Conservation (phyloP, 257 asterid species). For the Haberlea rhodopensis region DNA sequence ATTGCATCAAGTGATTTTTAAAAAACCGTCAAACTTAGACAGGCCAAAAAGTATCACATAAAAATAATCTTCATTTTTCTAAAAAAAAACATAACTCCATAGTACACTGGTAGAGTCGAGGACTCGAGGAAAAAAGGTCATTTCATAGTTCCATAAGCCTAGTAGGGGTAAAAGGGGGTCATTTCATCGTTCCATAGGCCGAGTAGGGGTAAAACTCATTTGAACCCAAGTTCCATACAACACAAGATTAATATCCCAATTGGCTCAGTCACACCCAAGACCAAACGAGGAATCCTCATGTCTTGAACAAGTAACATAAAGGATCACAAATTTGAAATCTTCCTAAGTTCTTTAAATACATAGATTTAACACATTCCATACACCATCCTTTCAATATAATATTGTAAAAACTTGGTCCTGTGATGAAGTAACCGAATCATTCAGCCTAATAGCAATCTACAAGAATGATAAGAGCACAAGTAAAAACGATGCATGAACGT, state of each 20-base stretch:
- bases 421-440: background rate
- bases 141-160: background rate
- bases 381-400: background rate
- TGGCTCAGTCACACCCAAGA: background rate
- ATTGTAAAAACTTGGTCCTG: background rate
- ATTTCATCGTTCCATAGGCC: too few species aligned
- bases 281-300: background rate
- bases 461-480: slow-evolving; percentile 1
- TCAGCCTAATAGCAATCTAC: slow-evolving; percentile 16
- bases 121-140: background rate
- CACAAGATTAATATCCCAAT: too few species aligned
- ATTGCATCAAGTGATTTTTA: too few species aligned
- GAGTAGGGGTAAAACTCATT: too few species aligned
- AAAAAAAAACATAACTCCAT: too few species aligned
- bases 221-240: background rate
- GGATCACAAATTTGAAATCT: background rate
- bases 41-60: too few species aligned
- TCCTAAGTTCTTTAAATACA: background rate
- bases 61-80: too few species aligned
- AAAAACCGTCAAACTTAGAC: too few species aligned
- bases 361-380: background rate
- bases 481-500: background rate
- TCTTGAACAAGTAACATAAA: background rate
- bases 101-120: too few species aligned
- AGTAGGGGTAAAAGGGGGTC: too few species aligned